Evolutionary conservation across 805 yeast species (phyloP).

Genomic region (Wickerhamomyces canadensis): DNA sequence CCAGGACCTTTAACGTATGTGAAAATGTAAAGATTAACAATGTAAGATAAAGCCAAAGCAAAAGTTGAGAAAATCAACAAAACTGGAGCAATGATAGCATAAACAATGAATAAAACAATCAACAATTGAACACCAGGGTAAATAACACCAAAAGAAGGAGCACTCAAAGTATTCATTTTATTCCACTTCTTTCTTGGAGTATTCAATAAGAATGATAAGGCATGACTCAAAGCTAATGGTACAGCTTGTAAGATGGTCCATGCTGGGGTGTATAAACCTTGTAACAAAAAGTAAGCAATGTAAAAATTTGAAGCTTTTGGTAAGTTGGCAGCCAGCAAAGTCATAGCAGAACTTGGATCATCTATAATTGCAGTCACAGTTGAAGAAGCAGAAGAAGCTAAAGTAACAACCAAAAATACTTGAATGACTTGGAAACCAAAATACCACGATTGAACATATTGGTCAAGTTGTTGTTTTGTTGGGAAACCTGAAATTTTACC

Average conservation of each 20-base stretch:
- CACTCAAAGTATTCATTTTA: conserved; percentile 57
- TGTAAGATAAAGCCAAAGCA: conserved; percentile 49
- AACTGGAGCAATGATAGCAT: conserved; percentile 75
- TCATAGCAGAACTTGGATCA: conserved; percentile 68
- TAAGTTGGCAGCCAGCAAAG: conserved; percentile 63
- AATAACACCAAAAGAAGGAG: conserved; percentile 74
- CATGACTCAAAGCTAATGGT: conserved; percentile 62
- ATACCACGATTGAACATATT: conserved; percentile 82
- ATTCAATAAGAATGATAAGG: conserved; percentile 70
- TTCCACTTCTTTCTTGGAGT: conserved; percentile 94
- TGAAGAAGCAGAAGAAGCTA: conserved; percentile 77
- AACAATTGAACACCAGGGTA: conserved; percentile 77
- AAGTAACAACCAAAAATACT: conserved; percentile 78
- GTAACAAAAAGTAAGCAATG: conserved; percentile 73
- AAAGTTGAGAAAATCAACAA: conserved; percentile 61
- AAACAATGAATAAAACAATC: conserved; percentile 65
- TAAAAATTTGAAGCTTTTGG: conserved; percentile 92
- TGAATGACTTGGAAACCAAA: conserved; percentile 89
- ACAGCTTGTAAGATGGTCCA: conserved; percentile 73
- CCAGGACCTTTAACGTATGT: conserved; percentile 55
- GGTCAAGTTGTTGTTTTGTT: conserved; percentile 67
- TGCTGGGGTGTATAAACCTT: conserved; percentile 76
- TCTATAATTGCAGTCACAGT: conserved; percentile 63
- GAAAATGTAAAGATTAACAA: conserved; percentile 59
- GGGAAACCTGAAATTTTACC: conserved; percentile 72